These are phyloP conservation scores for Termitomyces sp. DNA, from an alignment of 1,284 basidiomycete species.

Conservation along the genomic window DNA sequence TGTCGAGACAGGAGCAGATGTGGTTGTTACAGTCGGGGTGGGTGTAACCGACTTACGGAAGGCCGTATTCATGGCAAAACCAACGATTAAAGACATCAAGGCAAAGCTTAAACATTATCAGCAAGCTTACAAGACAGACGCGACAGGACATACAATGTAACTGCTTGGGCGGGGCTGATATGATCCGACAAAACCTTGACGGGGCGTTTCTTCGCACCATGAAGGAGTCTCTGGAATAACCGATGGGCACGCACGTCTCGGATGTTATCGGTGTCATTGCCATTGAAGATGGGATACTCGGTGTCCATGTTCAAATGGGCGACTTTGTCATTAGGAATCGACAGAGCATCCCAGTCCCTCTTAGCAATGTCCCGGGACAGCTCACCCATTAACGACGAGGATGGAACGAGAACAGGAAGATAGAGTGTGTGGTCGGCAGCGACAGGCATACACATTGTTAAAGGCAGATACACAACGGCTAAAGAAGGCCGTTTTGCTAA, in stretches of 20 bases:
- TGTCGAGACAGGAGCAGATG: conserved; percentile 27
- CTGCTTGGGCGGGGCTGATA: conserved; percentile 46
- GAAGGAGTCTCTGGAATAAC: conserved; percentile 43
- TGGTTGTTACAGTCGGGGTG: conserved; percentile 30
- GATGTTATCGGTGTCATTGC: conserved; percentile 39
- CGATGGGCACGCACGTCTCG: conserved; percentile 39
- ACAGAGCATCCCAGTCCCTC: conserved; percentile 45
- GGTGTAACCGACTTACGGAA: conserved; percentile 37
- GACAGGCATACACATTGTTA: conserved; percentile 26
- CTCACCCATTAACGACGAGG: conserved; percentile 23
- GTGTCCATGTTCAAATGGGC: conserved; percentile 31
- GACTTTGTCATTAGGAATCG: conserved; percentile 38
- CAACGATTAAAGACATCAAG: conserved; percentile 61
- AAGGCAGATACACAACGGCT: conserved; percentile 62
- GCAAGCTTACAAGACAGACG: conserved; percentile 7
- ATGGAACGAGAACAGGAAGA: conserved; percentile 50
- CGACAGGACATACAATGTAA: conserved; percentile 52
- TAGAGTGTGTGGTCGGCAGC: conserved; percentile 53
- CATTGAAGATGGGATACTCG: conserved; percentile 39
- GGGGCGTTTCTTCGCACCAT: conserved; percentile 30
- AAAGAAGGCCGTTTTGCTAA: conserved; percentile 46
- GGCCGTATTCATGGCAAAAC: conserved; percentile 53
- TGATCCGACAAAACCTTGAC: conserved; percentile 35
- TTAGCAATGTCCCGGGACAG: conserved; percentile 34
- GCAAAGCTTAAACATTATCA: conserved; percentile 45